A percentile compares a stretch with the other conserved stretches of the same genome.
Evolutionary conservation across 2,329 filamentous ascomycete genomes (phyloP).

Genomic region (Macrophomina tecta): DNA sequence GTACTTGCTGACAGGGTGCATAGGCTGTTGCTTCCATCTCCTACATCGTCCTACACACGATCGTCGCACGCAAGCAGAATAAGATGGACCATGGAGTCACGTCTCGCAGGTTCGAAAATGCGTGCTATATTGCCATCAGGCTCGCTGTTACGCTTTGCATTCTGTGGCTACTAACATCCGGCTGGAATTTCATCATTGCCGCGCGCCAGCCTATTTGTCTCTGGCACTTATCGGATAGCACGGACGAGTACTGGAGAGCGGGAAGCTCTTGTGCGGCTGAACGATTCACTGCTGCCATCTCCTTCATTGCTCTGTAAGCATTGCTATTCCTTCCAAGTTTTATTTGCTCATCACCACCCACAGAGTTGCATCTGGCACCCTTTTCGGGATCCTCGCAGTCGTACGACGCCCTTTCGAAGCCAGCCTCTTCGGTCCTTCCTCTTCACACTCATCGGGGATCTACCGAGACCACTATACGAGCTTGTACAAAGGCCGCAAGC

Average conservation of each 20-base stretch:
- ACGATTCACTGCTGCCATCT: slow-evolving; percentile 40
- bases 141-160: slow-evolving; percentile 40
- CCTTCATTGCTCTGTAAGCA: slow-evolving; percentile 43
- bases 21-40: slow-evolving; percentile 42
- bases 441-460: slow-evolving; percentile 27
- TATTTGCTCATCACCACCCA: slow-evolving; percentile 10
- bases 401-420: slow-evolving; percentile 47
- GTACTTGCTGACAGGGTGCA: slow-evolving; percentile 20
- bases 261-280: slow-evolving; percentile 41
- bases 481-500: slow-evolving; percentile 29
- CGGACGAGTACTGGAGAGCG: slow-evolving; percentile 38
- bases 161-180: slow-evolving; percentile 45
- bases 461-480: slow-evolving; percentile 29
- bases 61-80: slow-evolving; percentile 42
- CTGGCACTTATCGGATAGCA: slow-evolving; percentile 26
- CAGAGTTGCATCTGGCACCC: slow-evolving; percentile 40
- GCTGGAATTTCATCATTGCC: slow-evolving; percentile 48
- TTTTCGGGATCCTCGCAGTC: slow-evolving; percentile 43
- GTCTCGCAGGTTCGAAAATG: slow-evolving; percentile 37
- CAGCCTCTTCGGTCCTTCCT: slow-evolving; percentile 36
- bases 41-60: slow-evolving; percentile 44
- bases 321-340: neutral
- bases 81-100: slow-evolving; percentile 38
- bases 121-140: slow-evolving; percentile 42
- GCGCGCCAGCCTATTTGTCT: slow-evolving; percentile 45